Evolutionary conservation across 2,329 filamentous ascomycete genomes (phyloP), one percentile per base, ranked within the genome.

Genomic region (Nemania diffusa): DNA sequence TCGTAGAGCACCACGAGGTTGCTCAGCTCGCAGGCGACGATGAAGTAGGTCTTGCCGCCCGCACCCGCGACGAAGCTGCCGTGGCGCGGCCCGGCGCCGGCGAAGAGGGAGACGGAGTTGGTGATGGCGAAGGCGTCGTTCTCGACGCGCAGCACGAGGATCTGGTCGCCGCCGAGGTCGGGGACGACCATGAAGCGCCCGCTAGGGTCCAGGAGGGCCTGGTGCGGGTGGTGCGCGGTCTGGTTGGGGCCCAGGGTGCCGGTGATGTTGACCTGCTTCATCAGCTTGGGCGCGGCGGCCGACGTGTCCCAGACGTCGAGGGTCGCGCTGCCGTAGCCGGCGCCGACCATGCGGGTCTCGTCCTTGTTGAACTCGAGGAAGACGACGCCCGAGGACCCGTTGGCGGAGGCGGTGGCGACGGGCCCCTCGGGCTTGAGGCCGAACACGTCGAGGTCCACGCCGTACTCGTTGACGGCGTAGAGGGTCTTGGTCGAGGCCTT

Each of bases 1-100:
- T 76, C 65, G 76, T 80, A 85, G 59, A 84, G 79, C 68, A 81
- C 73, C 58, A 85, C 75, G 48, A 79, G 62, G 78, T 81, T 86
- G 70, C 76, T 77, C 15, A 83, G 73, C 78, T 87, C 84, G 73
- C 82, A 83, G 37, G 80, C 79, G 34, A 85, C 71, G 20, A 82
- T 73, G 79, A 84, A 86, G 78, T 84, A 83, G 2, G 80, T 82
- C 17, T 81, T 69, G 44, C 71, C 63, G 9, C 62, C 72, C 13
- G 9, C 13, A 50, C 72, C 72, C 1, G 78, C 79, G 74, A 81
- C 81, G 77, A 85, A 86, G 70, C 79, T 79, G 56, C 83, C 84
- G 72, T 87, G 85, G 20, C 85, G 84, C 3, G 85, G 85, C 0
- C 84, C 84, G 44, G 80, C 81, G 64, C 81, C 82, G 11, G 77